phyloP scores from a whole-genome alignment of 2,329 filamentous ascomycete species.

The Chaetomium olivaceum region DNA sequence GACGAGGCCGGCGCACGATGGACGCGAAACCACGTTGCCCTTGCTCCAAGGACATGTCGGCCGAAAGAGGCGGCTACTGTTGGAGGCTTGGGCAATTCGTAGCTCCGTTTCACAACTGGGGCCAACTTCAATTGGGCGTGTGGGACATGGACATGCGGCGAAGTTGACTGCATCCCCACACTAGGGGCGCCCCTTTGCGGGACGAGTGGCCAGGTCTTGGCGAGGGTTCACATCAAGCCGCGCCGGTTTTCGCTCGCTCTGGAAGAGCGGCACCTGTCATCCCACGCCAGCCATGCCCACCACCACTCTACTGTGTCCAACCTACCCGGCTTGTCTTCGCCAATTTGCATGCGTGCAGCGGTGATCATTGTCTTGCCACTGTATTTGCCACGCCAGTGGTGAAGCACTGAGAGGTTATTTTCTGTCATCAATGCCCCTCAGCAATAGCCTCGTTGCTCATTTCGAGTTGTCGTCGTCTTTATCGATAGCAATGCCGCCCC shows the following conservation, averaged over 20 bases:
- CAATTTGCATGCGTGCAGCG: slow-evolving; percentile 3
- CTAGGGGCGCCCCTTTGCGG: slow-evolving; percentile 24
- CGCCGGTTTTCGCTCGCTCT: slow-evolving; percentile 32
- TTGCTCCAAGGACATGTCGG: slow-evolving; percentile 20
- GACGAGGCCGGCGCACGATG: slow-evolving; percentile 6
- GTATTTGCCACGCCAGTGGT: not conserved
- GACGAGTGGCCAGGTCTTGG: slow-evolving; percentile 28
- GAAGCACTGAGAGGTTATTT: not conserved
- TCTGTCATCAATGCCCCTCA: not conserved
- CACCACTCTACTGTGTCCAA: slow-evolving; percentile 16
- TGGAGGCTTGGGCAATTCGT: slow-evolving; percentile 9
- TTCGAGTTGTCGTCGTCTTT: not conserved
- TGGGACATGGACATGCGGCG: slow-evolving; percentile 19
- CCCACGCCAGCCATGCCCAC: slow-evolving; percentile 24
- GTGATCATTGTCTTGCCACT: slow-evolving; percentile 7
- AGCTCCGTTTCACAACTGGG: slow-evolving; percentile 22
- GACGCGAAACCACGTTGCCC: slow-evolving; percentile 9
- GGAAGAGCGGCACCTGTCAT: slow-evolving; percentile 21
- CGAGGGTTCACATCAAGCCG: slow-evolving; percentile 20
- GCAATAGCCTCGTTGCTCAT: not conserved
- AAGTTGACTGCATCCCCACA: slow-evolving; percentile 21
- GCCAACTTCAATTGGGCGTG: slow-evolving; percentile 17
- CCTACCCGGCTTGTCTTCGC: slow-evolving; percentile 5
- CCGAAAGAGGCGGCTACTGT: slow-evolving; percentile 17
- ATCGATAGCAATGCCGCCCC: slow-evolving; percentile 6